Conservation (phyloP, 2,329 filamentous ascomycete species). For the Davidsoniella eucalypti region DNA sequence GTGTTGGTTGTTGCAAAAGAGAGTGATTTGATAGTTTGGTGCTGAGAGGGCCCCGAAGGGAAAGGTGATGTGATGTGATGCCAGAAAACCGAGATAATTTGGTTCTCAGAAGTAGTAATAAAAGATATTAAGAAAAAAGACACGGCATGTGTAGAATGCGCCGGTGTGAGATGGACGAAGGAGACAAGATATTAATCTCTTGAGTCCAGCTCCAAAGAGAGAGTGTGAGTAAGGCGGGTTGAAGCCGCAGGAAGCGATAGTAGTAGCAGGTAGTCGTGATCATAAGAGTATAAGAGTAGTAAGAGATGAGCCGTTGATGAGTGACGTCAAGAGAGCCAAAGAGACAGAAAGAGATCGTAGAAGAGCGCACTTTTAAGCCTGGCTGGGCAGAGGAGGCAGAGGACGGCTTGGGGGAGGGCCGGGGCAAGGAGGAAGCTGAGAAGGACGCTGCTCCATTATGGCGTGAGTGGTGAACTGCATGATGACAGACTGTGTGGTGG, state of each 20-base stretch:
- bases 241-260: too few species aligned
- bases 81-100: slow-evolving; percentile 3
- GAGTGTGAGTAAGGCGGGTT: background rate
- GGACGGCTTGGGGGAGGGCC: slow-evolving; percentile 48
- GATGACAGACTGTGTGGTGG: slow-evolving; percentile 14
- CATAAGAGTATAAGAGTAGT: slow-evolving; percentile 1
- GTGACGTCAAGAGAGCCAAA: background rate
- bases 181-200: background rate
- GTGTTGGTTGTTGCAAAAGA: slow-evolving; percentile 8
- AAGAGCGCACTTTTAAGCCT: slow-evolving; percentile 24
- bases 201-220: slow-evolving; percentile 1
- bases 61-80: background rate
- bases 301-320: background rate
- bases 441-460: slow-evolving; percentile 36
- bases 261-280: background rate
- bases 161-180: background rate
- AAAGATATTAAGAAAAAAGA: background rate
- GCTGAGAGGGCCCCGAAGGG: slow-evolving; percentile 1
- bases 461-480: background rate
- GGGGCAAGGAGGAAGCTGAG: slow-evolving; percentile 50
- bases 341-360: background rate
- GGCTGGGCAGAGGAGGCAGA: slow-evolving; percentile 48
- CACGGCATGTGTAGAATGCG: background rate
- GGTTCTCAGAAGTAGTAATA: background rate
- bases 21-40: slow-evolving; percentile 9